These are phyloP conservation scores for Rhodosporidiobolus odoratus DNA, from an alignment of 768 basidiomycete genomes.

Conservation along the genomic window DNA sequence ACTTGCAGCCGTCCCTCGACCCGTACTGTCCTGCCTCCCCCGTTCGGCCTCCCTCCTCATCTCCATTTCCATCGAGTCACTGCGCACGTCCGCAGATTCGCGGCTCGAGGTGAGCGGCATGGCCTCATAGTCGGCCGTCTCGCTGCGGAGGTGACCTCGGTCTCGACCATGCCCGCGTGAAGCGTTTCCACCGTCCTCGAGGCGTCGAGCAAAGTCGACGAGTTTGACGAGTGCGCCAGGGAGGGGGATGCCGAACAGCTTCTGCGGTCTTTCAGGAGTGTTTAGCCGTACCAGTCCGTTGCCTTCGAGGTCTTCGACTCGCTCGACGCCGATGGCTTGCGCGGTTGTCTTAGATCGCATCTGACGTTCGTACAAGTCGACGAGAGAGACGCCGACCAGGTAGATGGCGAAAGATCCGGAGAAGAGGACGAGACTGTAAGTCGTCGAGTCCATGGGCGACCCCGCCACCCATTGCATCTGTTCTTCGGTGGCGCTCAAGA, in stretches of 20 bases:
- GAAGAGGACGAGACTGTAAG: conserved; percentile 65
- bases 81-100: neutral
- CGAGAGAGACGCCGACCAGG: conserved; percentile 62
- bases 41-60: neutral
- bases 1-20: neutral
- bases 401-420: conserved; percentile 75
- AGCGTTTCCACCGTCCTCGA: neutral
- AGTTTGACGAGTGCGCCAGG: neutral
- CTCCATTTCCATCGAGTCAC: neutral
- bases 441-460: conserved; percentile 75
- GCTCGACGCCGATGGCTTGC: neutral
- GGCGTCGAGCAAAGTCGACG: neutral
- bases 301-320: conserved; percentile 2
- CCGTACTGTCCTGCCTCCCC: neutral
- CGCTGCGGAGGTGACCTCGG: neutral
- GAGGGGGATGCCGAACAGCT: neutral
- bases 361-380: conserved; percentile 56
- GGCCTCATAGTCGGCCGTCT: conserved; percentile 13
- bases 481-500: conserved; percentile 93
- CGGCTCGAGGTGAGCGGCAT: conserved; percentile 19
- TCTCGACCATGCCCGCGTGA: neutral
- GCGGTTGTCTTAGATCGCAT: neutral
- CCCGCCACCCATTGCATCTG: conserved; percentile 67
- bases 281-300: neutral
- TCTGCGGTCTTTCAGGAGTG: neutral